Percentiles rank a stretch among this genome's conserved stretches.
Conservation (phyloP, 805 yeast genomes). For the Lipomyces yamadae region DNA sequence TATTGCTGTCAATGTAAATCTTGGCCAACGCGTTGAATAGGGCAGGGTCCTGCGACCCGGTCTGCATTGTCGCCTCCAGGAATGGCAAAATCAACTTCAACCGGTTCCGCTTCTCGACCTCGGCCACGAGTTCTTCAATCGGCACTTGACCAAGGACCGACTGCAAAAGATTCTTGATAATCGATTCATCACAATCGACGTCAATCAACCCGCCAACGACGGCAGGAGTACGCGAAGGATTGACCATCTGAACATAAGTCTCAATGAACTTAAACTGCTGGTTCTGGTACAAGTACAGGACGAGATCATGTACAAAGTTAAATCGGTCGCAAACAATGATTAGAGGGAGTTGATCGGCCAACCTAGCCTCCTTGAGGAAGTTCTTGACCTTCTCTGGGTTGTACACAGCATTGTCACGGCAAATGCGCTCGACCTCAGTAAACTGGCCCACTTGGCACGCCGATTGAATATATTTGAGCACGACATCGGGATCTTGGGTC, state of each 20-base stretch:
- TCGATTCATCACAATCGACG: conserved; percentile 93
- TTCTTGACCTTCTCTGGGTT: conserved; percentile 98
- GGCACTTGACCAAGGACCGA: conserved; percentile 96
- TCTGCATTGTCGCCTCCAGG: conserved; percentile 82
- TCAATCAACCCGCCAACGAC: conserved; percentile 95
- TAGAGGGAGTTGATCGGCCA: conserved; percentile 94
- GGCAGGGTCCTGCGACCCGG: conserved; percentile 87
- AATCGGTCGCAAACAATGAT: conserved; percentile 95
- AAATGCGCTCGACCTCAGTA: conserved; percentile 94
- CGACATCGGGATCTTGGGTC: conserved; percentile 93
- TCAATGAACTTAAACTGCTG: conserved; percentile 96
- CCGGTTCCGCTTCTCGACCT: conserved; percentile 96
- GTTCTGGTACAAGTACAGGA: conserved; percentile 90
- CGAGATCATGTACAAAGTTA: conserved; percentile 89
- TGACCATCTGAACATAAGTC: conserved; percentile 96
- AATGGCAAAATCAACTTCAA: conserved; percentile 89
- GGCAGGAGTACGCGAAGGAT: conserved; percentile 93
- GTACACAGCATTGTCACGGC: conserved; percentile 89
- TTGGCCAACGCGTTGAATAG: conserved; percentile 94
- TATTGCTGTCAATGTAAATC: conserved; percentile 96
- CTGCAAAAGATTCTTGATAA: conserved; percentile 76
- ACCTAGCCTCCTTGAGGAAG: conserved; percentile 89
- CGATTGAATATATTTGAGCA: conserved; percentile 91
- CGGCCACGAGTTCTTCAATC: conserved; percentile 81
- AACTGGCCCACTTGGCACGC: conserved; percentile 89